Evolutionary conservation across 2,329 filamentous ascomycete species (phyloP).

Genomic region (Xylariaceae sp.): DNA sequence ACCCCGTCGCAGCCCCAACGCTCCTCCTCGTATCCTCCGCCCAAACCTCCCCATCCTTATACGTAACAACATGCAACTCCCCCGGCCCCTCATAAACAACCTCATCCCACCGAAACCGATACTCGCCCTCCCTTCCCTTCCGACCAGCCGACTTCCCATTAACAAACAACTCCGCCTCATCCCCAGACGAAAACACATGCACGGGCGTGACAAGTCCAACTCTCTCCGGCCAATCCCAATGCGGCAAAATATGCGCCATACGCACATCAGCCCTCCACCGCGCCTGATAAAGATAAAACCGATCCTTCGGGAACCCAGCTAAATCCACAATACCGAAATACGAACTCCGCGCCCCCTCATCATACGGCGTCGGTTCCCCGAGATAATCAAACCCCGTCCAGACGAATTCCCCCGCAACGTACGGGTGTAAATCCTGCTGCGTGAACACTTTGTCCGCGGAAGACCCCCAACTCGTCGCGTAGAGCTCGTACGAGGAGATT

Average conservation of each 20-base stretch:
- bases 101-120: slow-evolving; percentile 50
- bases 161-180: slow-evolving; percentile 51
- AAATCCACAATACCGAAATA: slow-evolving; percentile 55
- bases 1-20: slow-evolving; percentile 36
- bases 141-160: slow-evolving; percentile 45
- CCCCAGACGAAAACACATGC: slow-evolving; percentile 47
- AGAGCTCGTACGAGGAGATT: slow-evolving; percentile 50
- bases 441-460: slow-evolving; percentile 50
- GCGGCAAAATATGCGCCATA: slow-evolving; percentile 50
- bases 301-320: slow-evolving; percentile 52
- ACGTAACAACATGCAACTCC: slow-evolving; percentile 42
- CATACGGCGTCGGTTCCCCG: slow-evolving; percentile 47
- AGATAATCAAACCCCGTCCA: slow-evolving; percentile 49
- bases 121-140: slow-evolving; percentile 34
- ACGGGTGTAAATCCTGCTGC: slow-evolving; percentile 43
- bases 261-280: slow-evolving; percentile 45
- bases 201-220: slow-evolving; percentile 46
- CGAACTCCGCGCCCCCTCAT: slow-evolving; percentile 40
- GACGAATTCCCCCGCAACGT: slow-evolving; percentile 50
- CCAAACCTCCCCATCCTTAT: slow-evolving; percentile 44
- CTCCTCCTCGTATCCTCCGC: slow-evolving; percentile 40
- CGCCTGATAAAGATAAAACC: slow-evolving; percentile 51
- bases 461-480: slow-evolving; percentile 42
- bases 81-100: slow-evolving; percentile 43
- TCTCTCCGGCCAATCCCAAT: slow-evolving; percentile 51